Conservation (phyloP, 2,329 filamentous ascomycete species). For the Mycosphaerella sp. region DNA sequence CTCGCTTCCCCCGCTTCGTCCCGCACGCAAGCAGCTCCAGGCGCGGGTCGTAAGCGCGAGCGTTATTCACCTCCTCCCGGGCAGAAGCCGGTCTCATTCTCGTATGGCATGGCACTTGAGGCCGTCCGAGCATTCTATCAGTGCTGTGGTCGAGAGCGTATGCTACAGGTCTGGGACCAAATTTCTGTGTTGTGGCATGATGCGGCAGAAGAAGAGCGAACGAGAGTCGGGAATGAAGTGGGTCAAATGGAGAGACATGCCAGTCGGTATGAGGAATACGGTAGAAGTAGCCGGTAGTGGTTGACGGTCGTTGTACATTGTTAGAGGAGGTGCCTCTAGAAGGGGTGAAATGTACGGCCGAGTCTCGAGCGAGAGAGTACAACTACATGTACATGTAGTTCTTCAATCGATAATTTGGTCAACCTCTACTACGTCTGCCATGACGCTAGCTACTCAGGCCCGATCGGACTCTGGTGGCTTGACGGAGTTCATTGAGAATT, state of each 20-base stretch:
- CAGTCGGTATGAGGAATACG: slow-evolving; percentile 3
- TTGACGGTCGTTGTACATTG: neutral
- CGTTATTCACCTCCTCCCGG: neutral
- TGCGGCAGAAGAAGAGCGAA: slow-evolving; percentile 2
- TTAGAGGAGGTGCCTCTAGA: too few relatives aligned
- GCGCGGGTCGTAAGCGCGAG: too few relatives aligned
- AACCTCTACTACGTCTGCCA: too few relatives aligned
- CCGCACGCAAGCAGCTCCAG: neutral
- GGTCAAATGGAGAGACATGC: slow-evolving; percentile 7
- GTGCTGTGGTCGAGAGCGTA: slow-evolving; percentile 48
- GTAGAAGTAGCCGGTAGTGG: neutral
- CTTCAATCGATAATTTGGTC: too few relatives aligned
- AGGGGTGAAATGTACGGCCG: too few relatives aligned
- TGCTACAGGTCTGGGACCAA: slow-evolving; percentile 51
- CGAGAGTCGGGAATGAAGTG: slow-evolving; percentile 5
- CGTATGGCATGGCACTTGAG: slow-evolving; percentile 52
- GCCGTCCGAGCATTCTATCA: slow-evolving; percentile 58
- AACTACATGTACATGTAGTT: too few relatives aligned
- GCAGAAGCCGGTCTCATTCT: slow-evolving; percentile 26
- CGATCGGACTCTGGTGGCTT: too few relatives aligned
- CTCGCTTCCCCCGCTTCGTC: too few relatives aligned
- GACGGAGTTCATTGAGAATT: too few relatives aligned
- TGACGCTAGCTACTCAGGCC: too few relatives aligned
- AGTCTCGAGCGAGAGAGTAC: too few relatives aligned
- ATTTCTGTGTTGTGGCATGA: slow-evolving; percentile 36